Evolutionary conservation across 2,329 filamentous ascomycete species (phyloP), one percentile per base, ranked within the genome.

Genomic region (Pseudomassariella vexata): DNA sequence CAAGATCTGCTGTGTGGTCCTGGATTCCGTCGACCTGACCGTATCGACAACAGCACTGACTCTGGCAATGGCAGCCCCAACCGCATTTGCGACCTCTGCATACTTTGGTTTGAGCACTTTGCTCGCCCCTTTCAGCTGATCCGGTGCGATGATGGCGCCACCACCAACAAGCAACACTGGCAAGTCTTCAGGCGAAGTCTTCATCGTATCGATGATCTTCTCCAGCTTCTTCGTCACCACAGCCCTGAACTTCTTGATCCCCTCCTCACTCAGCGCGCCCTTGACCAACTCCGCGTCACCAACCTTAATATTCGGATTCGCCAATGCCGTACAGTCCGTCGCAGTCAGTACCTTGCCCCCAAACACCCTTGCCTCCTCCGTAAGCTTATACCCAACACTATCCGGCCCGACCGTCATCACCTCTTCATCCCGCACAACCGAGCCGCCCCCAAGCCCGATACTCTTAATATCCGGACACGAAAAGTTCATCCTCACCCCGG

Each of bases 91-190:
- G 2, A 81, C 73, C 3, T 66, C 67, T 2, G 73, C 69, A 59
- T 66, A 77, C 24, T 65, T 56, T 0, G 74, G 74, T 40, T 70
- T 75, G 26, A 77, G 52, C 2, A 80, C 70, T 19, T 55, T 60
- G 37, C 69, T 73, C 7, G 74, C 75, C 2, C 76, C 76, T 19
- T 58, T 56, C 0, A 81, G 56, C n/a, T 63, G 50, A 21, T 71
- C 60, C 0, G 74, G 75, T 6, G 24, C 18, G 12, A 34, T 23
- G 32, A 34, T 22, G 11, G 76, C 73, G 5, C 78, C 78, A 0
- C 78, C 78, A 6, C 78, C 78, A 0, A 82, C 78, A 1, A 82
- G 66, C 1, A 82, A 51, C 0, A 81, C 75, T 0, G 73, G 68
- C 1, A 79, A 39, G 20, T 76, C 68, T n/a, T 68, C 66, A 0